Conservation (phyloP, 805 yeast genomes). For the Candida ponderosae region DNA sequence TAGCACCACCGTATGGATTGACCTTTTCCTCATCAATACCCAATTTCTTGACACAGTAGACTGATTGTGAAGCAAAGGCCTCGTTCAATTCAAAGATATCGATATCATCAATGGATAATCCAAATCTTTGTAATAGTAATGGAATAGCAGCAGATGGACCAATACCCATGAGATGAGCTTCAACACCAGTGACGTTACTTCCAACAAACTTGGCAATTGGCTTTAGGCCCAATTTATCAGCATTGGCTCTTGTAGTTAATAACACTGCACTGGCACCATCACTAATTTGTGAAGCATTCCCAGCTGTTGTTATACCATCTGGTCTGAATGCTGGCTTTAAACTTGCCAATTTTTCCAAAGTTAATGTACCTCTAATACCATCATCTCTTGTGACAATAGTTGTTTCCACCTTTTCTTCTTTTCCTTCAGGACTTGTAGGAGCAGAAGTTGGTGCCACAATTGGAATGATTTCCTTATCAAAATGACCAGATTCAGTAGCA, state of each 20-base stretch:
- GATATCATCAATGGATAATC: slow-evolving; percentile 52
- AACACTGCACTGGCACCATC: slow-evolving; percentile 91
- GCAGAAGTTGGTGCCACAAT: slow-evolving; percentile 47
- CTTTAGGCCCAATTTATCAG: slow-evolving; percentile 59
- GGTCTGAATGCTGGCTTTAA: slow-evolving; percentile 77
- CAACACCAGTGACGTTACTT: slow-evolving; percentile 77
- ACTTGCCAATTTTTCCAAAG: slow-evolving; percentile 61
- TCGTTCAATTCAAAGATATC: slow-evolving; percentile 85
- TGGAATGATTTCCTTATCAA: slow-evolving; percentile 81
- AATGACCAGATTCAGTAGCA: slow-evolving; percentile 61
- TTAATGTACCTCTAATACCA: slow-evolving; percentile 80
- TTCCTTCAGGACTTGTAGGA: slow-evolving; percentile 47
- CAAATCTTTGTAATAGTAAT: slow-evolving; percentile 51
- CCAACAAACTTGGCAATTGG: slow-evolving; percentile 70
- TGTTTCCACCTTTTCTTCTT: too few relatives aligned
- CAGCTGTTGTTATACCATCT: slow-evolving; percentile 77
- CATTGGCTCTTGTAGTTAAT: slow-evolving; percentile 73
- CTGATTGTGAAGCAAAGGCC: slow-evolving; percentile 94
- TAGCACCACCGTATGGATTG: slow-evolving; percentile 94
- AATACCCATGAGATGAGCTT: slow-evolving; percentile 91
- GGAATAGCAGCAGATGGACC: slow-evolving; percentile 95
- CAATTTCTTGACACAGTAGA: slow-evolving; percentile 60
- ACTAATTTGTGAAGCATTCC: slow-evolving; percentile 87
- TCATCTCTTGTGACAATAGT: slow-evolving; percentile 54
- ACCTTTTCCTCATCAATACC: slow-evolving; percentile 65